These are phyloP conservation scores for Eucalyptus paniculata DNA, from an alignment of 345 rosid genomes.

Conservation along the genomic window DNA sequence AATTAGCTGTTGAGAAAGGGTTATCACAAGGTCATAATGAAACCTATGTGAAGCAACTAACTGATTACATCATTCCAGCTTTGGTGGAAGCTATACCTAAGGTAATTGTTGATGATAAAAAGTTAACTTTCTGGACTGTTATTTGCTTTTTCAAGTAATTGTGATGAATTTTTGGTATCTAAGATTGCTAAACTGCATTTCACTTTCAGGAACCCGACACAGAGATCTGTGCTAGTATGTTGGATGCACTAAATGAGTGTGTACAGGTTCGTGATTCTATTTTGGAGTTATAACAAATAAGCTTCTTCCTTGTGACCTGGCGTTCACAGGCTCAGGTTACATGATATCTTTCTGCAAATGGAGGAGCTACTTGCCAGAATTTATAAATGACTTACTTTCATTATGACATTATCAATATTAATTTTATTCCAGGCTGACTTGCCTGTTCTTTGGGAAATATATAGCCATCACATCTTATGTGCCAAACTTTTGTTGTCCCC, in stretches of 20 bases:
- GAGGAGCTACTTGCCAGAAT: neutral
- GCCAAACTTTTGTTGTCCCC: neutral
- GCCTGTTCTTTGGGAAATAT: neutral
- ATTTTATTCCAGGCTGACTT: neutral
- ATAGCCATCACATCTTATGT: neutral
- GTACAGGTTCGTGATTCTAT: slow-evolving; percentile 53
- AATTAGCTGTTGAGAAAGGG: slow-evolving; percentile 93
- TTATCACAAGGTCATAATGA: slow-evolving; percentile 76
- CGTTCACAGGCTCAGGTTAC: neutral
- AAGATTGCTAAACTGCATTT: neutral
- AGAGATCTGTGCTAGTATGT: slow-evolving; percentile 90
- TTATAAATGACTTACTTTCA: neutral
- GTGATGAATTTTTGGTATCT: neutral
- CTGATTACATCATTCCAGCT: slow-evolving; percentile 89
- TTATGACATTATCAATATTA: neutral
- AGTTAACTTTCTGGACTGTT: neutral
- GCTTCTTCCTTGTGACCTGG: neutral
- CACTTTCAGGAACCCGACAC: slow-evolving; percentile 93
- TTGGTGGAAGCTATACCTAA: slow-evolving; percentile 93
- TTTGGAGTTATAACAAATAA: neutral
- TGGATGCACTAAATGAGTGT: slow-evolving; percentile 96
- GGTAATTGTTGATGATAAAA: slow-evolving; percentile 19
- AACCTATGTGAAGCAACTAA: slow-evolving; percentile 81
- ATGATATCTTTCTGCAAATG: neutral
- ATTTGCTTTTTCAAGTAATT: neutral